Evolutionary conservation across 352 stramenopile species (phyloP).

Genomic region (Peronospora belbahrii): DNA sequence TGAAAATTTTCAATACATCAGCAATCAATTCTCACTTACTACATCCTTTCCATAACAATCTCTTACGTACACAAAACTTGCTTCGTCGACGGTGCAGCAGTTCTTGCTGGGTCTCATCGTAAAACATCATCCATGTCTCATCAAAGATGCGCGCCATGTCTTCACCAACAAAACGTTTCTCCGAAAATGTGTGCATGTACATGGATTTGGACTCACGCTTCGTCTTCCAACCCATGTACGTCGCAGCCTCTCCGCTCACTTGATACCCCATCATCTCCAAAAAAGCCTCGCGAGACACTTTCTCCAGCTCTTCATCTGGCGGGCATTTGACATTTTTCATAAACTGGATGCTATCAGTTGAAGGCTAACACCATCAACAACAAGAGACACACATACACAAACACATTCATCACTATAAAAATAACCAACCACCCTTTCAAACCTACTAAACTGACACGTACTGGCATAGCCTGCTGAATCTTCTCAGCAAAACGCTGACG

Average conservation of each 20-base stretch:
- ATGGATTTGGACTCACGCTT: conserved; percentile 83
- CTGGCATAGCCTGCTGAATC: conserved; percentile 79
- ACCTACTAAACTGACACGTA: too few relatives aligned
- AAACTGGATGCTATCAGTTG: conserved; percentile 82
- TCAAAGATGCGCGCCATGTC: conserved; percentile 75
- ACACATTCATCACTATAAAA: too few relatives aligned
- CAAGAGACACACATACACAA: conserved; percentile 9
- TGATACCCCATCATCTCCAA: conserved; percentile 79
- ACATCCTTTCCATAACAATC: neutral
- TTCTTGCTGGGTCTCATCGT: conserved; percentile 70
- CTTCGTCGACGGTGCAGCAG: conserved; percentile 60
- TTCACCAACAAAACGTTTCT: conserved; percentile 61
- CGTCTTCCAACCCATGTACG: conserved; percentile 71
- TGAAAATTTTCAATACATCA: conserved; percentile 13
- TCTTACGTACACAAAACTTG: conserved; percentile 74
- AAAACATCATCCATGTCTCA: conserved; percentile 67
- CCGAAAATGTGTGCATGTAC: conserved; percentile 73
- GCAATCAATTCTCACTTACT: neutral
- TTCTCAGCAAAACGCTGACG: conserved; percentile 81
- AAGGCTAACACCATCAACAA: conserved; percentile 33
- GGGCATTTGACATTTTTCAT: conserved; percentile 86
- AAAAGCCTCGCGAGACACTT: conserved; percentile 64
- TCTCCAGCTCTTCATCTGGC: conserved; percentile 66
- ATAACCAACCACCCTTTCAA: too few relatives aligned
- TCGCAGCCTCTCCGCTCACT: conserved; percentile 53